phyloP scores from a whole-genome alignment of 2,329 filamentous ascomycete species.

The Knufia fluminis region DNA sequence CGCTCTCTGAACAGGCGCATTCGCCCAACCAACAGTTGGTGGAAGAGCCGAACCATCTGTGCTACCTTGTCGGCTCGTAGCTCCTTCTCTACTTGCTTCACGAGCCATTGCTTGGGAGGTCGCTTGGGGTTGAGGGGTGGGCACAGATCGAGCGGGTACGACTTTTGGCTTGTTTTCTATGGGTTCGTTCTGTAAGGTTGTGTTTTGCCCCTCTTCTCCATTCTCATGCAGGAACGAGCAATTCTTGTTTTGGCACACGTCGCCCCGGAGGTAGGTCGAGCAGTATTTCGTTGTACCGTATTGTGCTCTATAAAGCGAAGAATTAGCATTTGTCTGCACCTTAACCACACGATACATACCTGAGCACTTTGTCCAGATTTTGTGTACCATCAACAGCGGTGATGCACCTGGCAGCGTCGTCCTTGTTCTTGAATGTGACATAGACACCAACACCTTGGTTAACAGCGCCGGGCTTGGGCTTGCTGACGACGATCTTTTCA shows the following conservation, averaged over 20 bases:
- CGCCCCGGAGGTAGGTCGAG: slow-evolving; percentile 88
- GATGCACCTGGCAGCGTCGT: slow-evolving; percentile 84
- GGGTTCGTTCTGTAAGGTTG: slow-evolving; percentile 22
- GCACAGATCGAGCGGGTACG: slow-evolving; percentile 28
- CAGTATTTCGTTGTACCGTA: slow-evolving; percentile 97
- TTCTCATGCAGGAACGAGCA: slow-evolving; percentile 98
- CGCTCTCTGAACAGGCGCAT: slow-evolving; percentile 55
- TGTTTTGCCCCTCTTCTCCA: slow-evolving; percentile 64
- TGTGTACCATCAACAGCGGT: slow-evolving; percentile 82
- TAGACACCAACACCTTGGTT: slow-evolving; percentile 92
- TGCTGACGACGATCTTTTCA: slow-evolving; percentile 97
- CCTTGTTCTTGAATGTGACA: slow-evolving; percentile 90
- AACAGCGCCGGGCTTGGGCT: slow-evolving; percentile 65
- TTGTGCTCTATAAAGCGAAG: slow-evolving; percentile 46
- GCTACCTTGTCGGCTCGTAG: slow-evolving; percentile 46
- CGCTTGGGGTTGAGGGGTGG: slow-evolving; percentile 37
- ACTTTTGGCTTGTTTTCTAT: slow-evolving; percentile 18
- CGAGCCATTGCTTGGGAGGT: slow-evolving; percentile 55
- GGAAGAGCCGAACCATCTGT: slow-evolving; percentile 86
- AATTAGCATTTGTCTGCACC: slow-evolving; percentile 1
- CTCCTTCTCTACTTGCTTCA: slow-evolving; percentile 63
- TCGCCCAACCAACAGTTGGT: slow-evolving; percentile 87
- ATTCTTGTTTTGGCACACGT: slow-evolving; percentile 87
- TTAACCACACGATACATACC: slow-evolving; percentile 45
- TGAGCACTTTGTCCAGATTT: slow-evolving; percentile 77